These are phyloP conservation scores for Malus hybrid DNA, from an alignment of 331 rosid genomes.

Conservation along the genomic window DNA sequence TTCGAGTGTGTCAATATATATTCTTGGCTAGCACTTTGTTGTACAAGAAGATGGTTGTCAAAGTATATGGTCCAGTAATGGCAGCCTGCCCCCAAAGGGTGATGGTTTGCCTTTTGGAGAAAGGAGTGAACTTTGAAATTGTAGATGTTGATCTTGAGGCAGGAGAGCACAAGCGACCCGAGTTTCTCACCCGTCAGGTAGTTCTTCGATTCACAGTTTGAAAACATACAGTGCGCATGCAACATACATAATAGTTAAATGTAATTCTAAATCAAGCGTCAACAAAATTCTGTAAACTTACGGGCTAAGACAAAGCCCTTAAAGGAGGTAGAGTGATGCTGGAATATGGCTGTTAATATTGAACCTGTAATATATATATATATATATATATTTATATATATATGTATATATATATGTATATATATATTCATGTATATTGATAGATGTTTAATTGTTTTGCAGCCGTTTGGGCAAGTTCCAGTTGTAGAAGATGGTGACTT, in stretches of 20 bases:
- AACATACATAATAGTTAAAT: no score
- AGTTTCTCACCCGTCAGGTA: conserved; percentile 53
- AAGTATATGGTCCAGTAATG: conserved; percentile 36
- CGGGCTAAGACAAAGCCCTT: no score
- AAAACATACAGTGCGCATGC: no score
- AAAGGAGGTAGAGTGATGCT: no score
- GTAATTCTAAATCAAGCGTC: no score
- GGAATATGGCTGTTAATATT: no score
- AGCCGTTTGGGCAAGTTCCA: conserved; percentile 88
- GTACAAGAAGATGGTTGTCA: conserved; percentile 43
- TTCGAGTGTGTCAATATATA: not conserved
- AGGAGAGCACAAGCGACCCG: conserved; percentile 49
- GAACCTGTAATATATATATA: no score
- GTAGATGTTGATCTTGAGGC: conserved; percentile 37
- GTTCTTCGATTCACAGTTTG: not conserved
- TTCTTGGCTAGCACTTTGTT: not conserved
- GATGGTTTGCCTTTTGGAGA: conserved; percentile 55
- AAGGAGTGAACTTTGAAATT: conserved; percentile 51
- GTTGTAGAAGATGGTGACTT: conserved; percentile 50
- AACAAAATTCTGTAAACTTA: no score
- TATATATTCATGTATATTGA: no score
- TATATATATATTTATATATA: no score
- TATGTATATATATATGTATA: no score
- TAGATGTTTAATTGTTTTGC: not conserved
- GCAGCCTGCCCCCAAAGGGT: conserved; percentile 66